Conservation (phyloP, 495 filamentous ascomycete species). For the Lepidopterella palustris region DNA sequence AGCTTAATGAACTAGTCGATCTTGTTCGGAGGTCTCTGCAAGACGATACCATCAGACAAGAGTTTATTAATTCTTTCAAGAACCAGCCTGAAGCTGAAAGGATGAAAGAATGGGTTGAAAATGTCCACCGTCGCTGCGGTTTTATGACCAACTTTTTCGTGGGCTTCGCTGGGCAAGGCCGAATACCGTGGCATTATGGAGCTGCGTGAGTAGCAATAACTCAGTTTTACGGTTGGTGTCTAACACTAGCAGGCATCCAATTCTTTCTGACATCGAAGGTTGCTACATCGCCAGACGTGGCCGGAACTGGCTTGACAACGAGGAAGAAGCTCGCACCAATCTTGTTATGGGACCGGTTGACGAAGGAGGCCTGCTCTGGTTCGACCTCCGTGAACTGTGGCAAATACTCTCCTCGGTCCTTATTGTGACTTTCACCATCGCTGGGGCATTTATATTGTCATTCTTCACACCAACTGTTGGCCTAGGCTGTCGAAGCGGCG, state of each 20-base stretch:
- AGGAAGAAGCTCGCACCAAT: constrained; percentile 32
- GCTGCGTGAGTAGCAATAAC: constrained; percentile 27
- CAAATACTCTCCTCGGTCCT: constrained; percentile 36
- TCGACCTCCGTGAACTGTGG: constrained; percentile 42
- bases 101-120: constrained; percentile 11
- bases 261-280: constrained; percentile 41
- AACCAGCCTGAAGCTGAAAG: background rate
- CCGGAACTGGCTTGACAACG: constrained; percentile 37
- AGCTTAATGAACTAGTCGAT: constrained; percentile 38
- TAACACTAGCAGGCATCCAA: constrained; percentile 31
- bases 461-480: constrained; percentile 46
- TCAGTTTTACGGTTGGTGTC: background rate
- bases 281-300: constrained; percentile 36
- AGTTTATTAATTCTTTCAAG: constrained; percentile 21
- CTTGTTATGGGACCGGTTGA: constrained; percentile 34
- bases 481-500: constrained; percentile 45
- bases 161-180: constrained; percentile 44
- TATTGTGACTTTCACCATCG: constrained; percentile 32
- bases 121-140: constrained; percentile 8
- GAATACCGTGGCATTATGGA: constrained; percentile 42
- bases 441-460: constrained; percentile 41
- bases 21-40: constrained; percentile 30
- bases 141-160: constrained; percentile 32
- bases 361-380: constrained; percentile 35
- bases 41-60: constrained; percentile 18